A percentile compares a stretch with the other conserved stretches of the same genome.
phyloP scores from a whole-genome alignment of 768 basidiomycete species.

The Tylopilus intermedius region DNA sequence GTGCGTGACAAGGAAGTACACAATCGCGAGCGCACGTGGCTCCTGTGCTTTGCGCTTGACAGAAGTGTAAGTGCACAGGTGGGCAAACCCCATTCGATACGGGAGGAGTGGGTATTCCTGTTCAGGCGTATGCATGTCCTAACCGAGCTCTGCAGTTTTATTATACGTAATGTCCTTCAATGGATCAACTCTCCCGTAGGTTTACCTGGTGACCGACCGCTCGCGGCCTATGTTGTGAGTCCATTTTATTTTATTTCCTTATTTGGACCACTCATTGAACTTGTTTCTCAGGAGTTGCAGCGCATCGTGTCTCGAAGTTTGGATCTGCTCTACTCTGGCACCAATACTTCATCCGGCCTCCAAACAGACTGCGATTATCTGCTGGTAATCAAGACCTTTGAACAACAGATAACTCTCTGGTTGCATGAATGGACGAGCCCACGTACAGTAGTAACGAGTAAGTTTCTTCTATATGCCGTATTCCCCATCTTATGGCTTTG shows the following conservation, averaged over 20 bases:
- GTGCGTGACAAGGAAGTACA: slow-evolving; percentile 80
- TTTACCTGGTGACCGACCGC: slow-evolving; percentile 56
- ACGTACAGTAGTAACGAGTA: slow-evolving; percentile 17
- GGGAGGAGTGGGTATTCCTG: slow-evolving; percentile 73
- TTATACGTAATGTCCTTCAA: slow-evolving; percentile 74
- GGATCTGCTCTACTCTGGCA: slow-evolving; percentile 85
- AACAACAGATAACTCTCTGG: slow-evolving; percentile 66
- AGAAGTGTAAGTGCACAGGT: slow-evolving; percentile 90
- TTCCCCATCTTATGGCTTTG: slow-evolving; percentile 1
- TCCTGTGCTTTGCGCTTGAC: slow-evolving; percentile 81
- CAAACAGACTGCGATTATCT: slow-evolving; percentile 83
- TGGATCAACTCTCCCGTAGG: slow-evolving; percentile 73
- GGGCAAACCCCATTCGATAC: slow-evolving; percentile 91
- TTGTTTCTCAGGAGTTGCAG: slow-evolving; percentile 63
- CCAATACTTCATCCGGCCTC: slow-evolving; percentile 73
- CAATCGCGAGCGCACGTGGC: slow-evolving; percentile 94
- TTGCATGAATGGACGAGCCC: slow-evolving; percentile 47
- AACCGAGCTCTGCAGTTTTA: slow-evolving; percentile 47
- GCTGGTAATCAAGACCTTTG: slow-evolving; percentile 77
- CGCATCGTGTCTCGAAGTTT: slow-evolving; percentile 83
- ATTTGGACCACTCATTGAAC: background rate
- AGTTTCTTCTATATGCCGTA: slow-evolving; percentile 2
- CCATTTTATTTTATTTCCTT: background rate
- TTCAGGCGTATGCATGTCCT: background rate
- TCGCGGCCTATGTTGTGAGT: slow-evolving; percentile 75